Evolutionary conservation across 2,329 filamentous ascomycete species (phyloP).

Genomic region (Diaporthe aspalathi): DNA sequence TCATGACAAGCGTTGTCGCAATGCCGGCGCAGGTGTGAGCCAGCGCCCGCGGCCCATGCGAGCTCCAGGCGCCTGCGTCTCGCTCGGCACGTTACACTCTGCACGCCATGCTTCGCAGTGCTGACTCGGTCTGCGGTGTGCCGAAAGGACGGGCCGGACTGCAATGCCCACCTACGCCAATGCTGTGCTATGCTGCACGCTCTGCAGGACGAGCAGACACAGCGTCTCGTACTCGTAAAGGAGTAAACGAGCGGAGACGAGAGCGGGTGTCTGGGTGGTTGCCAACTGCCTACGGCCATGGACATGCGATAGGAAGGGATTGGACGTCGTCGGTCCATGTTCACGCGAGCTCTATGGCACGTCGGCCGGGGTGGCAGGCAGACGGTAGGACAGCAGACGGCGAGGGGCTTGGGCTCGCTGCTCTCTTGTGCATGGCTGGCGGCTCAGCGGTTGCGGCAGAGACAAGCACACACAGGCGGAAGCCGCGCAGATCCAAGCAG

Average conservation of each 20-base stretch:
- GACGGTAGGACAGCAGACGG: not conserved
- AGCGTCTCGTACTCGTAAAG: slow-evolving; percentile 4
- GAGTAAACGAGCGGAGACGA: too few species aligned
- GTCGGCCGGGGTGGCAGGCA: slow-evolving; percentile 2
- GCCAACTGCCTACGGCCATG: not conserved
- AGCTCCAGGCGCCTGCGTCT: not conserved
- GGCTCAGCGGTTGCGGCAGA: not conserved
- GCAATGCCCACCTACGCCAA: not conserved
- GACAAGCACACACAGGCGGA: not conserved
- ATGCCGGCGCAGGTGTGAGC: slow-evolving; percentile 6
- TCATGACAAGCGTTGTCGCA: slow-evolving; percentile 1
- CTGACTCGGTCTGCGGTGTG: slow-evolving; percentile 28
- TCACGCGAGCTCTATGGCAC: slow-evolving; percentile 1
- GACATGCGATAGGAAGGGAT: not conserved
- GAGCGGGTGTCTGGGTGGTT: not conserved
- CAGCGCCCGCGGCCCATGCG: not conserved
- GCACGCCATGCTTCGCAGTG: not conserved
- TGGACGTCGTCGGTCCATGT: slow-evolving; percentile 1
- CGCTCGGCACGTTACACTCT: slow-evolving; percentile 21
- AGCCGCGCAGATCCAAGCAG: not conserved
- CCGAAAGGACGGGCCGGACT: slow-evolving; percentile 21
- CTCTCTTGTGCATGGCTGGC: not conserved
- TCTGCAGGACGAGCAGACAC: not conserved
- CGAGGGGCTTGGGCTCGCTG: not conserved
- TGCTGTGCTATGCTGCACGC: not conserved